Percentiles rank a stretch among this genome's conserved stretches.
Conservation (phyloP, 768 basidiomycete genomes). For the Phylloporus arenicola region DNA sequence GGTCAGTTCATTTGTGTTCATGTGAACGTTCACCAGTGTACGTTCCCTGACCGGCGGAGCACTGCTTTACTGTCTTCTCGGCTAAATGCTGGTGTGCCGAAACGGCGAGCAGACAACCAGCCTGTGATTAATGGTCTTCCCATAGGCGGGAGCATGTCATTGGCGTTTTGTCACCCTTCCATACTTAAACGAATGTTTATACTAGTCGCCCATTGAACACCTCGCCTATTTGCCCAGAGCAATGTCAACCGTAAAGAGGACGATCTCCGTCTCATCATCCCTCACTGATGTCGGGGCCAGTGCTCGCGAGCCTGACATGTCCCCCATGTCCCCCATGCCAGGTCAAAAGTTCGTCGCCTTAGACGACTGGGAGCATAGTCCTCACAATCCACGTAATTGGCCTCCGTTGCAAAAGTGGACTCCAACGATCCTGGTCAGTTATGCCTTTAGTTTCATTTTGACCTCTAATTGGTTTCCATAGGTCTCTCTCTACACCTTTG, state of each 20-base stretch:
- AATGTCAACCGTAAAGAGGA: conserved; percentile 3
- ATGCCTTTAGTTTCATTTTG: conserved; percentile 34
- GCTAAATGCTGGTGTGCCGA: too few relatives aligned
- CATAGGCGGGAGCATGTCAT: not conserved
- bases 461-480: conserved; percentile 15
- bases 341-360: conserved; percentile 43
- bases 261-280: conserved; percentile 13
- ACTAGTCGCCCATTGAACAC: not conserved
- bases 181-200: not conserved
- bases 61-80: too few relatives aligned
- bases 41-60: too few relatives aligned
- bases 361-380: conserved; percentile 55
- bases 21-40: too few relatives aligned
- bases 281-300: conserved; percentile 1
- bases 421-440: conserved; percentile 45
- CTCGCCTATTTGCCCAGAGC: conserved; percentile 23
- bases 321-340: not conserved
- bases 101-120: too few relatives aligned
- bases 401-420: conserved; percentile 53
- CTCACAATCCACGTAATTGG: conserved; percentile 70
- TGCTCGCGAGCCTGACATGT: not conserved
- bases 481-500: conserved; percentile 60
- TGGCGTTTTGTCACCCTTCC: not conserved
- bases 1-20: too few relatives aligned
- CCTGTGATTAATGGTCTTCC: too few relatives aligned